Conservation (phyloP, 176 grass and related monocot genomes). For the Microstegium vimineum region DNA sequence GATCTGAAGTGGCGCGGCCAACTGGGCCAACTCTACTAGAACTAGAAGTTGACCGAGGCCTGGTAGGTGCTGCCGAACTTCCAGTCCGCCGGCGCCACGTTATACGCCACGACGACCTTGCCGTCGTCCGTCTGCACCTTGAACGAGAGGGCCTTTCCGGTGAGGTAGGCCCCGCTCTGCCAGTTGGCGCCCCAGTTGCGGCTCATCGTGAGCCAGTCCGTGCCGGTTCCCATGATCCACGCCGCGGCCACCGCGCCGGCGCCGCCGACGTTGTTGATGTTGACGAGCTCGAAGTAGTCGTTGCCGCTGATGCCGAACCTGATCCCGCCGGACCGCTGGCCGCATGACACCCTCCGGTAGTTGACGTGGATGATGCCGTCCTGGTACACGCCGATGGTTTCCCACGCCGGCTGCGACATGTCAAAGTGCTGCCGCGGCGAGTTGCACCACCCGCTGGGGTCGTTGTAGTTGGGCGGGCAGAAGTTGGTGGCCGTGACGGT, state of each 20-base stretch:
- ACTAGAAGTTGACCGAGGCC: conserved; percentile 26
- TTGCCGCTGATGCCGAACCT: conserved; percentile 43
- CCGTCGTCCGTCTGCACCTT: conserved; percentile 48
- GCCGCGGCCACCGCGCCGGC: conserved; percentile 43
- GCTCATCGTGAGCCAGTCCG: conserved; percentile 49
- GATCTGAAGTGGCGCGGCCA: background rate
- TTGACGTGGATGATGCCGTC: conserved; percentile 20
- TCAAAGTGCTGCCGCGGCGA: conserved; percentile 40
- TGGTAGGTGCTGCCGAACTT: conserved; percentile 40
- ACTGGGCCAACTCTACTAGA: conserved; percentile 13
- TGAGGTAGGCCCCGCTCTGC: conserved; percentile 51
- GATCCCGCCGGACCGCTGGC: conserved; percentile 23
- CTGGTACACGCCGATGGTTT: conserved; percentile 34
- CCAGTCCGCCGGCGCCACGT: conserved; percentile 50
- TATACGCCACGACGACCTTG: background rate
- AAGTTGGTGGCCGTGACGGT: conserved; percentile 48
- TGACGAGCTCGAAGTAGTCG: conserved; percentile 47
- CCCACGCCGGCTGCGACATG: conserved; percentile 53
- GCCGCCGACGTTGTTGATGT: conserved; percentile 46
- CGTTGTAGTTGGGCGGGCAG: conserved; percentile 44
- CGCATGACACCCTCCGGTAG: conserved; percentile 23
- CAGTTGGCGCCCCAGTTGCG: conserved; percentile 63
- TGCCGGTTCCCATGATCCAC: conserved; percentile 33
- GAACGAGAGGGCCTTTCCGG: conserved; percentile 44
- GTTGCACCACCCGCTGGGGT: conserved; percentile 40